Conservation (phyloP, 768 basidiomycete species). For the Plicaturopsis crispa region DNA sequence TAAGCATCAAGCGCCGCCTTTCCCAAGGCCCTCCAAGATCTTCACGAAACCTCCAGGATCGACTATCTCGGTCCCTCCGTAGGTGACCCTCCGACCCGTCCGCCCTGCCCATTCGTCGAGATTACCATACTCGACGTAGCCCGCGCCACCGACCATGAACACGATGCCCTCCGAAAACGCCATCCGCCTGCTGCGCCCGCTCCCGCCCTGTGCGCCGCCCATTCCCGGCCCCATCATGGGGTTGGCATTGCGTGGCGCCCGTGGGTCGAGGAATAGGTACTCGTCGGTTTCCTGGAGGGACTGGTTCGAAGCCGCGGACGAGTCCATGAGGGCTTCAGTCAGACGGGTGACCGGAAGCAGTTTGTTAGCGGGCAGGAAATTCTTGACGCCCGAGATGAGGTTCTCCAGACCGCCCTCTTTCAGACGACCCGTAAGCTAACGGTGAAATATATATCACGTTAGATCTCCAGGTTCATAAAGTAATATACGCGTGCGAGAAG, state of each 20-base stretch:
- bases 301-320: conserved; percentile 86
- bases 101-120: conserved; percentile 86
- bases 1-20: conserved; percentile 11
- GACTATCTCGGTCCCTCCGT: conserved; percentile 93
- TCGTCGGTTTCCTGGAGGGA: conserved; percentile 96
- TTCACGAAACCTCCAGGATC: conserved; percentile 82
- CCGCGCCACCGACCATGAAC: conserved; percentile 94
- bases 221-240: conserved; percentile 40
- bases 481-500: neutral
- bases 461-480: no score
- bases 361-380: conserved; percentile 94
- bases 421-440: conserved; percentile 87
- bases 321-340: conserved; percentile 96
- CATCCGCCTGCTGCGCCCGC: conserved; percentile 50
- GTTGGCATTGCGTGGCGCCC: conserved; percentile 53
- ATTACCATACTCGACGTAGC: conserved; percentile 97
- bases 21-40: conserved; percentile 60
- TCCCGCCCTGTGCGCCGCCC: conserved; percentile 33
- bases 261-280: conserved; percentile 89
- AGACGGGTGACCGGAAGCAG: conserved; percentile 87
- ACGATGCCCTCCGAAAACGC: conserved; percentile 85
- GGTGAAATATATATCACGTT: neutral
- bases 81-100: conserved; percentile 80
- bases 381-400: conserved; percentile 94
- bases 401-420: conserved; percentile 97